Conservation (phyloP, 1,284 basidiomycete species). For the Sporisorium exsertum region DNA sequence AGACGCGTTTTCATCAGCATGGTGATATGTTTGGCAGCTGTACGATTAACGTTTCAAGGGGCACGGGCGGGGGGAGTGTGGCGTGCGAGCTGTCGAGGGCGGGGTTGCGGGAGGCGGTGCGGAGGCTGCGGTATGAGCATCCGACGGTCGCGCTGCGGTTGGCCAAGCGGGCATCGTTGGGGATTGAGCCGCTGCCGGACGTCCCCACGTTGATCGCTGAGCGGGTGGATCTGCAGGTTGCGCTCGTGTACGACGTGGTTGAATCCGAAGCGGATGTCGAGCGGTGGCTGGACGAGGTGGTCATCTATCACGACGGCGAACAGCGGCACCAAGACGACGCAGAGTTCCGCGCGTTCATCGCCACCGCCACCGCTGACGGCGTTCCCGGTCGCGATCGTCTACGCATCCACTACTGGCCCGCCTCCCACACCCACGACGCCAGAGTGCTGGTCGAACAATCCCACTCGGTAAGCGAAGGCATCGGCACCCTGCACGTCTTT, state of each 20-base stretch:
- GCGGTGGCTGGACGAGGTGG: conserved; percentile 26
- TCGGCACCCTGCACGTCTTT: conserved; percentile 29
- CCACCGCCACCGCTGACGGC: conserved; percentile 2
- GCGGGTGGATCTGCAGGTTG: conserved; percentile 39
- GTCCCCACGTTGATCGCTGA: conserved; percentile 14
- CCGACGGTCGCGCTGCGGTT: conserved; percentile 30
- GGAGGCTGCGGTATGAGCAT: conserved; percentile 21
- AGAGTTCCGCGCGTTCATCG: conserved; percentile 8
- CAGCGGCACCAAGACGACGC: conserved; percentile 5
- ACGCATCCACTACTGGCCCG: conserved; percentile 29
- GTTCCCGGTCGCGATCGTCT: conserved; percentile 28
- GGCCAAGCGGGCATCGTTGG: conserved; percentile 15
- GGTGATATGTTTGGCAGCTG: conserved; percentile 44
- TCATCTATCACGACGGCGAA: conserved; percentile 14
- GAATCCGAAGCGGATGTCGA: conserved; percentile 15
- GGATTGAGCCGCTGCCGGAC: conserved; percentile 1
- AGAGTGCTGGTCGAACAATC: conserved; percentile 30
- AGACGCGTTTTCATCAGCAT: conserved; percentile 36
- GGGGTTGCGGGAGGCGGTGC: conserved; percentile 23
- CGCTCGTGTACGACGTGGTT: conserved; percentile 33
- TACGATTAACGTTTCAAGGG: not conserved
- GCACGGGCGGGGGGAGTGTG: not conserved
- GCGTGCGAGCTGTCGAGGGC: not conserved
- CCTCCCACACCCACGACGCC: not conserved
- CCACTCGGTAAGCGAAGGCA: conserved; percentile 31